phyloP scores from a whole-genome alignment of 108 stramenopile species.

The Cyclotella choctawhatcheeana region DNA sequence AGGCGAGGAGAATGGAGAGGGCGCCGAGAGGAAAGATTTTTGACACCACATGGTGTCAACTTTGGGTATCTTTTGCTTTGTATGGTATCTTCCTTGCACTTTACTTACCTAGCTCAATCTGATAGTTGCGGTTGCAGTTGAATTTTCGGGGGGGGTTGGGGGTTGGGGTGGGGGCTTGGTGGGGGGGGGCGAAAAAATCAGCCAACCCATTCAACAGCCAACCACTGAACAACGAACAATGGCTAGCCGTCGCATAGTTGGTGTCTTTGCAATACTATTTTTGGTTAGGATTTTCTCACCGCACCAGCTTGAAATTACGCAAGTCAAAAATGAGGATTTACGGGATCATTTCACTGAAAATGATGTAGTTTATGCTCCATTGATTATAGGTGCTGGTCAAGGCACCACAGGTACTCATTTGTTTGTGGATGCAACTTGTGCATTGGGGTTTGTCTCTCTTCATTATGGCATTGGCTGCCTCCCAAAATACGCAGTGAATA shows the following conservation, averaged over 20 bases:
- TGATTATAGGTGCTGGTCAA: slow-evolving; percentile 43
- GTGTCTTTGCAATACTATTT: slow-evolving; percentile 2
- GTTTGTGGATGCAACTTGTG: slow-evolving; percentile 32
- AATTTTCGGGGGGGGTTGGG: no score
- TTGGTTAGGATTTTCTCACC: background rate
- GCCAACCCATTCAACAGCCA: no score
- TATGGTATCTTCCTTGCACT: no score
- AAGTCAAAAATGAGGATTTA: background rate
- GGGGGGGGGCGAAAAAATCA: no score
- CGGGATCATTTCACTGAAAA: background rate
- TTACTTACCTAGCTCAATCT: no score
- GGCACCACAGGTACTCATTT: slow-evolving; percentile 42
- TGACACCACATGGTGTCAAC: no score
- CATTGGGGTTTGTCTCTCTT: slow-evolving; percentile 27
- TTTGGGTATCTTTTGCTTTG: no score
- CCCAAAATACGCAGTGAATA: slow-evolving; percentile 13
- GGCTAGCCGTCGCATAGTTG: slow-evolving; percentile 2
- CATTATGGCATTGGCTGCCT: slow-evolving; percentile 37
- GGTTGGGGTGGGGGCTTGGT: no score
- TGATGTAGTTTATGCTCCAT: slow-evolving; percentile 19
- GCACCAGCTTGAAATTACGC: background rate
- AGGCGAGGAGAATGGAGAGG: background rate
- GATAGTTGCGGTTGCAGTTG: no score
- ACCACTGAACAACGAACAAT: no score
- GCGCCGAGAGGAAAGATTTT: background rate